phyloP scores from a whole-genome alignment of 352 stramenopile species.

The Globisporangium ultimum region DNA sequence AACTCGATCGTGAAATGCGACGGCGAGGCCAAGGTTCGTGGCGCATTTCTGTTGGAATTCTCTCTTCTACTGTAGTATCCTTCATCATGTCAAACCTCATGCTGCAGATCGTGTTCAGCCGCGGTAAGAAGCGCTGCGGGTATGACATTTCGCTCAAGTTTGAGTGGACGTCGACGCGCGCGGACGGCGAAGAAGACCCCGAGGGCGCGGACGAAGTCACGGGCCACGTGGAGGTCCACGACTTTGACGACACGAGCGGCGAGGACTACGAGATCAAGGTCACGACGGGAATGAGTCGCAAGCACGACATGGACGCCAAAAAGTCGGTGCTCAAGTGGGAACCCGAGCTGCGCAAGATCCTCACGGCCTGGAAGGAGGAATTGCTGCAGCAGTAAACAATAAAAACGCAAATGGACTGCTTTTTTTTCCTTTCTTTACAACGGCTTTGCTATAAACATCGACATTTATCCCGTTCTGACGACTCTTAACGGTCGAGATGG shows the following conservation, averaged over 20 bases:
- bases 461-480: background rate
- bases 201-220: constrained; percentile 46
- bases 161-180: constrained; percentile 46
- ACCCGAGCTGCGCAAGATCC: constrained; percentile 54
- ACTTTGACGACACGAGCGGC: constrained; percentile 83
- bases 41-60: background rate
- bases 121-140: constrained; percentile 82
- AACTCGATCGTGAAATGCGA: constrained; percentile 67
- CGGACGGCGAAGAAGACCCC: constrained; percentile 21
- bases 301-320: constrained; percentile 55
- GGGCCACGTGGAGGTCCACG: constrained; percentile 73
- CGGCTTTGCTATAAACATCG: background rate
- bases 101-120: constrained; percentile 66
- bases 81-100: background rate
- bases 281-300: constrained; percentile 35
- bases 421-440: background rate
- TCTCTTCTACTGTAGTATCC: background rate
- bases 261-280: constrained; percentile 79
- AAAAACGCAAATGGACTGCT: background rate
- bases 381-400: constrained; percentile 67
- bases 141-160: constrained; percentile 86
- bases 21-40: constrained; percentile 72
- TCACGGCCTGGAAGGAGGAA: constrained; percentile 73
- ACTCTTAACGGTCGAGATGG: constrained; percentile 1
- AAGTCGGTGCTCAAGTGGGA: constrained; percentile 58